These are phyloP conservation scores for Malus hybrid DNA, from an alignment of 331 rosid species.

Conservation along the genomic window DNA sequence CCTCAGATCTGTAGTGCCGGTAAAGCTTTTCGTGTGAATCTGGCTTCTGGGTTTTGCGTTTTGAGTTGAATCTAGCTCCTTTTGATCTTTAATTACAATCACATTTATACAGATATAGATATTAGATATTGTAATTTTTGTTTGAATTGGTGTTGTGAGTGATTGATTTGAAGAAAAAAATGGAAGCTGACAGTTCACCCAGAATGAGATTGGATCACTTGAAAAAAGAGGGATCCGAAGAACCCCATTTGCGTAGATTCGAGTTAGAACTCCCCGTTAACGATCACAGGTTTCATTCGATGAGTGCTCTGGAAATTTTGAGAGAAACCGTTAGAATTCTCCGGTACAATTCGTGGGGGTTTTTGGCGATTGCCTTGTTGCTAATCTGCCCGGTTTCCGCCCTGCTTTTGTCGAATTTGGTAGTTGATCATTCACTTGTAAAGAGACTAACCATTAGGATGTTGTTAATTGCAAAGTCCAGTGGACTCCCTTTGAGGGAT, in stretches of 20 bases:
- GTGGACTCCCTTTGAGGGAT: slow-evolving; percentile 82
- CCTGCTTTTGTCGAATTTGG: slow-evolving; percentile 54
- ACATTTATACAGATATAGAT: background rate
- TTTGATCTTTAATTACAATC: no score
- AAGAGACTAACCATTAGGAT: slow-evolving; percentile 59
- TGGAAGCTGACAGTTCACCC: slow-evolving; percentile 47
- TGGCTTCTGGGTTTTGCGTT: background rate
- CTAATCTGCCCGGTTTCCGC: slow-evolving; percentile 90
- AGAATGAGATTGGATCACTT: slow-evolving; percentile 42
- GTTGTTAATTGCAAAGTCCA: slow-evolving; percentile 62
- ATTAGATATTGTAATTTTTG: background rate
- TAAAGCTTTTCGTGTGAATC: background rate
- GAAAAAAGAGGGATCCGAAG: slow-evolving; percentile 46
- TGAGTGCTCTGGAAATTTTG: slow-evolving; percentile 87
- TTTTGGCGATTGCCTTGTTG: slow-evolving; percentile 49
- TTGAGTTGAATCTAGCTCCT: no score
- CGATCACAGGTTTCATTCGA: slow-evolving; percentile 37
- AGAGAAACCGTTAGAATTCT: slow-evolving; percentile 79
- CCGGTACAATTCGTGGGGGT: slow-evolving; percentile 68
- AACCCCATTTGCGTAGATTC: slow-evolving; percentile 19
- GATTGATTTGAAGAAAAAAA: background rate
- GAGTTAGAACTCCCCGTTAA: slow-evolving; percentile 30
- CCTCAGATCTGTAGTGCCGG: slow-evolving; percentile 6
- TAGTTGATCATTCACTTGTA: slow-evolving; percentile 56
- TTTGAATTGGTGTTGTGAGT: background rate